Conservation (phyloP, 495 filamentous ascomycete species). For the Xylaria venustula region DNA sequence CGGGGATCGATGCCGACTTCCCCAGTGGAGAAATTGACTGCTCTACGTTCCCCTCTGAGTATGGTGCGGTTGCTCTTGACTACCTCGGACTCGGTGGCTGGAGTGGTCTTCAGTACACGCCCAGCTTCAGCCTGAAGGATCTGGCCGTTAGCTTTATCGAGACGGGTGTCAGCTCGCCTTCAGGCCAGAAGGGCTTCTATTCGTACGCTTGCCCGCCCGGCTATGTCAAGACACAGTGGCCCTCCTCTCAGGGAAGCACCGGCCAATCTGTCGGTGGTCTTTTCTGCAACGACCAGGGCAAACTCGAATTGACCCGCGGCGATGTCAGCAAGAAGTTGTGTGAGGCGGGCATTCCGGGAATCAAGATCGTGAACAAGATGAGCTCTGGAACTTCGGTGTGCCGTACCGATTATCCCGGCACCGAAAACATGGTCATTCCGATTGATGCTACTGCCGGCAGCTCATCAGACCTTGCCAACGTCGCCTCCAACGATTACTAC, state of each 20-base stretch:
- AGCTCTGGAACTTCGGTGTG: constrained; percentile 67
- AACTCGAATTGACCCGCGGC: constrained; percentile 74
- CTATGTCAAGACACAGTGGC: constrained; percentile 95
- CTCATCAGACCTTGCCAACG: constrained; percentile 66
- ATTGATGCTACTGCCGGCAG: constrained; percentile 57
- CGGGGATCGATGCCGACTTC: constrained; percentile 67
- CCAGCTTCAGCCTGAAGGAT: constrained; percentile 33
- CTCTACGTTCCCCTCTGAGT: constrained; percentile 71
- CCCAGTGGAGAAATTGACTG: constrained; percentile 75
- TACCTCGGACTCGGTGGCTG: constrained; percentile 73
- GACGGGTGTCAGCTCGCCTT: constrained; percentile 60
- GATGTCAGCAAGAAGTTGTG: constrained; percentile 68
- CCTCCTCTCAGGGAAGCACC: constrained; percentile 70
- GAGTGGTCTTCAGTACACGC: constrained; percentile 71
- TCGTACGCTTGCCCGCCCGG: constrained; percentile 91
- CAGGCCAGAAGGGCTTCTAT: constrained; percentile 70
- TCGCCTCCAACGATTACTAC: constrained; percentile 70
- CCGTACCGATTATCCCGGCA: constrained; percentile 94
- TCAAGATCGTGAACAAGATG: constrained; percentile 73
- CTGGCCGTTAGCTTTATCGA: constrained; percentile 50
- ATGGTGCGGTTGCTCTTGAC: constrained; percentile 71
- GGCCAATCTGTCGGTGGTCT: constrained; percentile 90
- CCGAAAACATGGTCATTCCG: constrained; percentile 81
- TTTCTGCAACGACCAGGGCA: constrained; percentile 70
- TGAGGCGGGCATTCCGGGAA: constrained; percentile 65